Conservation (phyloP, 345 rosid species). For the Cardamine chenopodiifolia region DNA sequence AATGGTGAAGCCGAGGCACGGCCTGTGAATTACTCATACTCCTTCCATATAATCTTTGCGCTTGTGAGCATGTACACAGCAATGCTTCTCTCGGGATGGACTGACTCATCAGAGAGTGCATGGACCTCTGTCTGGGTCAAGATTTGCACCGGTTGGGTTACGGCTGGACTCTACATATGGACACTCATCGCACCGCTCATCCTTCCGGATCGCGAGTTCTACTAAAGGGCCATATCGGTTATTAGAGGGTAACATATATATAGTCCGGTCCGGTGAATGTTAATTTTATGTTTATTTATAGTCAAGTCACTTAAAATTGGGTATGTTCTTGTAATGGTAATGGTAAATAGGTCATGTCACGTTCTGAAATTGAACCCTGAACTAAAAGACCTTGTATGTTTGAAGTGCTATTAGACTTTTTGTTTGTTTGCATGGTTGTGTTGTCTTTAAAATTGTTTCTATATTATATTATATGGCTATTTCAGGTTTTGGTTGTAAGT, state of each 20-base stretch:
- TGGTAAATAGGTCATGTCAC: slow-evolving; percentile 6
- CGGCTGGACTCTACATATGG: slow-evolving; percentile 75
- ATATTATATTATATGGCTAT: background rate
- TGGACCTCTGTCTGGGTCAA: slow-evolving; percentile 99
- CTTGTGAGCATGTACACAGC: slow-evolving; percentile 97
- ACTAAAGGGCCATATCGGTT: slow-evolving; percentile 18
- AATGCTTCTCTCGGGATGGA: slow-evolving; percentile 98
- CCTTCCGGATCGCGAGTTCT: slow-evolving; percentile 74
- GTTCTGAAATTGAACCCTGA: slow-evolving; percentile 11
- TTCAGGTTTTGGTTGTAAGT: background rate
- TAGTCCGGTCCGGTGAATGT: slow-evolving; percentile 3
- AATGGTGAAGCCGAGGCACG: slow-evolving; percentile 57
- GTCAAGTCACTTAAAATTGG: slow-evolving; percentile 15
- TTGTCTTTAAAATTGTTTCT: background rate
- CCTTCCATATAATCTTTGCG: slow-evolving; percentile 89
- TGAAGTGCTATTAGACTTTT: slow-evolving; percentile 1
- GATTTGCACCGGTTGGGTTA: slow-evolving; percentile 86
- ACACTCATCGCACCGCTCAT: slow-evolving; percentile 72
- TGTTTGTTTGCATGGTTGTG: background rate
- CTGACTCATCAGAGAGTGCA: slow-evolving; percentile 70
- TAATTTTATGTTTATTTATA: slow-evolving; percentile 16
- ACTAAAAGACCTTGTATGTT: background rate
- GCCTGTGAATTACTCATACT: slow-evolving; percentile 82
- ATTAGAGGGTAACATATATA: background rate
- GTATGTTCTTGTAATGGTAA: slow-evolving; percentile 24